Evolutionary conservation across 352 stramenopile genomes (phyloP).

Genomic region (Aphanomyces euteiches): DNA sequence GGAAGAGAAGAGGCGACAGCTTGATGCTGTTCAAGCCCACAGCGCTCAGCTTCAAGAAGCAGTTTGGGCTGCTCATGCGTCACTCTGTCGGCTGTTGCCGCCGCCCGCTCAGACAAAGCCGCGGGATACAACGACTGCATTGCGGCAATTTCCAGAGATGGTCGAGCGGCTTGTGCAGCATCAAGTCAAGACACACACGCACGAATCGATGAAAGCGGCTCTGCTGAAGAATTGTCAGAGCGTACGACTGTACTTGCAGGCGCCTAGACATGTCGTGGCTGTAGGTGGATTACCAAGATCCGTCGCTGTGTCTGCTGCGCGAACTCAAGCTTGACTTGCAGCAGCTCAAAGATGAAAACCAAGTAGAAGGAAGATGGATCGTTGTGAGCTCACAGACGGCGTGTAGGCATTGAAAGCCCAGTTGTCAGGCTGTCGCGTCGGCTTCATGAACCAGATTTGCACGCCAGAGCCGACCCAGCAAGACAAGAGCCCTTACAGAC

Average conservation of each 20-base stretch:
- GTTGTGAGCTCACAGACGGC: background rate
- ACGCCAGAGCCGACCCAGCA: background rate
- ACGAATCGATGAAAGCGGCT: constrained; percentile 13
- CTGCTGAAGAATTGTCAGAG: constrained; percentile 25
- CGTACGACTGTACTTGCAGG: background rate
- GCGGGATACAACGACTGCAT: background rate
- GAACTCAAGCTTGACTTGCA: constrained; percentile 12
- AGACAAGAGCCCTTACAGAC: background rate
- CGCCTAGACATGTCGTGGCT: background rate
- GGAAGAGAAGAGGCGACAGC: constrained; percentile 11
- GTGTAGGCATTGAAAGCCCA: constrained; percentile 12
- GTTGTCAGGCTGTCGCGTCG: constrained; percentile 2
- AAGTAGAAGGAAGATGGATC: background rate
- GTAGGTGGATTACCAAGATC: constrained; percentile 25
- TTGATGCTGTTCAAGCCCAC: constrained; percentile 15
- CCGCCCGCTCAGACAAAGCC: background rate
- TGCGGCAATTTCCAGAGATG: background rate
- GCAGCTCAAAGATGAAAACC: constrained; percentile 27
- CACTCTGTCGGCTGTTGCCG: constrained; percentile 4
- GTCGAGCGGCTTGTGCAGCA: constrained; percentile 1
- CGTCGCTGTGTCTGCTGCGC: constrained; percentile 21
- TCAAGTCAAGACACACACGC: constrained; percentile 11
- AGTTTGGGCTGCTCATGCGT: constrained; percentile 8
- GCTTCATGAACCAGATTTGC: constrained; percentile 2
- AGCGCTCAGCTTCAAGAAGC: background rate